Percentiles rank a stretch among this genome's conserved stretches.
phyloP scores from a whole-genome alignment of 257 asterid genomes.

The Solanum phureja region DNA sequence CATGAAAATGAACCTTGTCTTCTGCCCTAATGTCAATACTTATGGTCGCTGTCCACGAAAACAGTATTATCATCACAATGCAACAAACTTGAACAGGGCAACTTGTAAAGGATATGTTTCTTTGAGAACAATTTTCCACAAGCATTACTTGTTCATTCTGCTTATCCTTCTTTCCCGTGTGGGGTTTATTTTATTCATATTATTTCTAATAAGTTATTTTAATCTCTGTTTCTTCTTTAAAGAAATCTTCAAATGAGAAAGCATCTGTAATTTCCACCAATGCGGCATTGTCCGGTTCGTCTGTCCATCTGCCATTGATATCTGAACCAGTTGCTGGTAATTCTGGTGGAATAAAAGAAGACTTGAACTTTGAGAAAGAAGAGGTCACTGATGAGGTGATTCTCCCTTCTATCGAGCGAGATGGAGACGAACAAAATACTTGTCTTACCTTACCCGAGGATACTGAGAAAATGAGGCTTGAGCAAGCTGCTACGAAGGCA shows the following conservation, averaged over 20 bases:
- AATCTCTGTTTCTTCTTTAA: background rate
- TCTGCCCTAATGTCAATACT: background rate
- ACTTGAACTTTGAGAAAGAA: conserved; percentile 13
- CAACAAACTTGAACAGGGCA: background rate
- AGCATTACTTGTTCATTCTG: background rate
- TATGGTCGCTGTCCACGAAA: background rate
- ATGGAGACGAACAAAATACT: conserved; percentile 5
- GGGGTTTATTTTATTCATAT: background rate
- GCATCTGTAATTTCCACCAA: conserved; percentile 22
- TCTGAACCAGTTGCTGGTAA: conserved; percentile 17
- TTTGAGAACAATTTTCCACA: background rate
- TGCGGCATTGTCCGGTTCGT: conserved; percentile 20
- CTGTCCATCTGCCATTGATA: conserved; percentile 16
- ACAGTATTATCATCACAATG: background rate
- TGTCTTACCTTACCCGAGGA: conserved; percentile 12
- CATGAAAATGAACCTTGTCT: background rate
- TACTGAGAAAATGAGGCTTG: conserved; percentile 24
- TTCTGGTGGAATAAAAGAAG: conserved; percentile 3
- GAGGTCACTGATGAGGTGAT: conserved; percentile 9
- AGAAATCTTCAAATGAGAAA: conserved; percentile 40
- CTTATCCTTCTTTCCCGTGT: background rate
- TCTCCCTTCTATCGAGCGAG: conserved; percentile 17
- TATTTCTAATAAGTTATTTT: background rate
- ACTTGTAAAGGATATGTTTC: background rate
- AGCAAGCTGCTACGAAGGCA: conserved; percentile 41